Percentiles rank a stretch among this genome's conserved stretches.
phyloP scores from a whole-genome alignment of 164 flowering plant species.

The Stephania japonica region DNA sequence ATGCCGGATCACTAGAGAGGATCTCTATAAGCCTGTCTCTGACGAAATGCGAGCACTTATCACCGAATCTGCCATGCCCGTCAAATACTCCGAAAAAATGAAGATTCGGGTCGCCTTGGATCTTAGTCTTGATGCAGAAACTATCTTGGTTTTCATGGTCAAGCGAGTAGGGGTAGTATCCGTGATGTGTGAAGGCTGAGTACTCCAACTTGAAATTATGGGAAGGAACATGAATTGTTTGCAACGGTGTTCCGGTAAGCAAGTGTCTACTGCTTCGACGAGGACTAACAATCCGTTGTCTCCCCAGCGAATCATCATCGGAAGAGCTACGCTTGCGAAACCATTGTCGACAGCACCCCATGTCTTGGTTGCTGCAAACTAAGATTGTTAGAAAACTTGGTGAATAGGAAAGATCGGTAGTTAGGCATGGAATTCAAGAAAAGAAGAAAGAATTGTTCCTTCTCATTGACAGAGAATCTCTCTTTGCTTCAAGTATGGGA shows the following conservation, averaged over 20 bases:
- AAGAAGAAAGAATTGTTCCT: background rate
- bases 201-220: constrained; percentile 57
- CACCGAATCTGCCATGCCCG: constrained; percentile 87
- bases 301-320: background rate
- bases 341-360: background rate
- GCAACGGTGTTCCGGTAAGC: constrained; percentile 40
- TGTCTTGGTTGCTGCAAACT: background rate
- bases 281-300: background rate
- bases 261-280: background rate
- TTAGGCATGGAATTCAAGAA: background rate
- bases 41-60: constrained; percentile 74
- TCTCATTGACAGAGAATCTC: background rate
- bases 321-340: background rate
- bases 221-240: constrained; percentile 56
- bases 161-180: constrained; percentile 82
- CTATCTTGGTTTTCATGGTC: constrained; percentile 90
- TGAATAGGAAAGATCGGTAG: background rate
- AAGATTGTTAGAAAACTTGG: background rate
- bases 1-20: constrained; percentile 40
- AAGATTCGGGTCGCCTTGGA: constrained; percentile 78
- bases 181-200: constrained; percentile 62
- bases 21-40: constrained; percentile 59
- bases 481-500: too few relatives aligned
- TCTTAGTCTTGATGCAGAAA: constrained; percentile 54
- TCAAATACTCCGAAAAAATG: constrained; percentile 98